Base-by-base conservation (phyloP, 345 rosid species). In the Corymbia maculata region DNA sequence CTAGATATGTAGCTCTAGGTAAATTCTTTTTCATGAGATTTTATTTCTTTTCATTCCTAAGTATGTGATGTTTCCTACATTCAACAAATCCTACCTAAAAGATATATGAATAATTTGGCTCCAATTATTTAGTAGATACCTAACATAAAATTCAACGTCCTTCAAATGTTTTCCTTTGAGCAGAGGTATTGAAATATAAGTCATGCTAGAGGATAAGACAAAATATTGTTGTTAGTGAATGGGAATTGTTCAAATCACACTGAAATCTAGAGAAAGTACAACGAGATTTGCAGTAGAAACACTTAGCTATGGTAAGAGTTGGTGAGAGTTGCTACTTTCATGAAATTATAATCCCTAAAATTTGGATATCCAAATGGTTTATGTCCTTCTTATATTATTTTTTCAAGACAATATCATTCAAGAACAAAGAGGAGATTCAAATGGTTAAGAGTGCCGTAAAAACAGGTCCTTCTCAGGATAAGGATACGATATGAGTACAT, bases 1-100 rank as follows among this genome's bases (percentile, higher is more conserved):
- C 42, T 42, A 86, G 89, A 80, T 87, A 87, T 53, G 86, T 86
- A 13, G 89, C 89, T 11, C 89, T 86, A 53, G 89, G 89, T 80
- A 26, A 85, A 22, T 86, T 21, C 22, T 10, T 68, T 36, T 59
- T 6, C 79, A 24, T 22, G 64, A 8, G 19, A 61, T 50, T 14
- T 15, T 14, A 57, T 6, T 24, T 10, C 6, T 24, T 57, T 57
- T 0, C 28, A 9, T 22, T 4, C 12, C 3, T 13, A 14, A 51
- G 15, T 51, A 51, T 15, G 28, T 9, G 64, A 57, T 22, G 13
- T 57, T 57, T 57, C n/a, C 28, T 1, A 55, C 28, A 57, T 22
- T 22, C 28, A 4, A 57, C 13, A 22, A 9, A 22, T 57, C 13
- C n/a, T 57, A 9, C n/a, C n/a, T 30, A 2, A 68, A 66, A 30